These are phyloP conservation scores for Blastocystis sp. DNA, from an alignment of 352 stramenopile species.

Conservation along the genomic window DNA sequence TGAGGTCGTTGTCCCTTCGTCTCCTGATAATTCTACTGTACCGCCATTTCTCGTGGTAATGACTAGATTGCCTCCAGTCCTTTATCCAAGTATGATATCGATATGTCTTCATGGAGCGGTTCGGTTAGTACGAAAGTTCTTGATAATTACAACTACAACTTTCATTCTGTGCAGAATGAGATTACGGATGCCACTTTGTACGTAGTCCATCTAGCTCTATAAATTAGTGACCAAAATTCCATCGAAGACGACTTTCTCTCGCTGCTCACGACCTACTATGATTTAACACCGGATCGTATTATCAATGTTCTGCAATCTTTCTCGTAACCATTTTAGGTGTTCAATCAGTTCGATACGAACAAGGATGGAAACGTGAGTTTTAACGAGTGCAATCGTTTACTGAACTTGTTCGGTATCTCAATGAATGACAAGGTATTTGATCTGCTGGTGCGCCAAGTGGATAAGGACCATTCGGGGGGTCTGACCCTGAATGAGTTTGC, in stretches of 20 bases:
- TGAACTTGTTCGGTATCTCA: conserved; percentile 30
- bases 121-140: conserved; percentile 22
- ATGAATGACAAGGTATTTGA: conserved; percentile 58
- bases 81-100: neutral
- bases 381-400: conserved; percentile 33
- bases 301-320: neutral
- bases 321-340: neutral
- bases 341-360: conserved; percentile 50
- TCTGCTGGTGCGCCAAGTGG: conserved; percentile 39
- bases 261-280: conserved; percentile 47
- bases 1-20: too few species aligned
- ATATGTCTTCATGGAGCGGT: neutral
- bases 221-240: neutral
- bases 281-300: conserved; percentile 53
- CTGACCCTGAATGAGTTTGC: conserved; percentile 49
- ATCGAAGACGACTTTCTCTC: conserved; percentile 52
- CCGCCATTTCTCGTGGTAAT: too few species aligned
- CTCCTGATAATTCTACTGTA: too few species aligned
- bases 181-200: conserved; percentile 35
- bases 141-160: conserved; percentile 58
- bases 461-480: conserved; percentile 34
- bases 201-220: neutral
- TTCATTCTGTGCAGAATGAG: conserved; percentile 15
- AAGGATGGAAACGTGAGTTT: conserved; percentile 56
- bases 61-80: too few species aligned